Evolutionary conservation across 2,329 filamentous ascomycete species (phyloP), one percentile per base, ranked within the genome.

Genomic region (Penicillium sp.): DNA sequence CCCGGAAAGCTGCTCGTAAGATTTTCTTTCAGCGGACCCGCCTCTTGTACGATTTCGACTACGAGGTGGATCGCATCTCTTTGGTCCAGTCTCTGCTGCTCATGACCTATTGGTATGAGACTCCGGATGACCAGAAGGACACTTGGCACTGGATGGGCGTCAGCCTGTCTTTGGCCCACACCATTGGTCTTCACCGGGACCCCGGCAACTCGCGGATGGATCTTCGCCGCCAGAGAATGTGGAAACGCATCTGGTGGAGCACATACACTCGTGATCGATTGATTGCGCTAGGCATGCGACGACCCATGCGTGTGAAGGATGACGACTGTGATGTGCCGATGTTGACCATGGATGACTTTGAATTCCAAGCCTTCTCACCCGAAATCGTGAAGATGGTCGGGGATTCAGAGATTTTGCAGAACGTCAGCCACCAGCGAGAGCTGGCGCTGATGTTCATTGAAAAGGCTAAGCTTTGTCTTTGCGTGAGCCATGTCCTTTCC

Each of bases 131-230:
- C 72, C 92, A 96, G 72, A 97, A 97, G 75, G 93, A 97, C 73
- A 97, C 93, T 46, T 97, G 93, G 91, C 93, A 97, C 72, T 97
- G 93, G 93, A 96, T 97, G 91, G 93, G 93, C 19, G 91, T 97
- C 37, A 93, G 93, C 43, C 91, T 96, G 58, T 96, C 93, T 13
- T 81, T 97, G 47, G 93, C 92, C 52, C 92, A 96, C 74, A 96
- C 93, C 13, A 96, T 97, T 62, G 93, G 93, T 6, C 82, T 97
- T 19, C 92, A 98, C 75, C 89, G 93, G 61, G 91, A 96, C 67
- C 92, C 92, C 2, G 84, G 84, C 29, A 89, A 88, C 56, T 92
- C 90, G 9, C 88, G 85, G 65, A 91, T 96, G 84, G 84, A 89
- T 39, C 75, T 79, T 3, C 82, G 85, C 53, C 89, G 90, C 68